phyloP scores from a whole-genome alignment of 805 yeast genomes.

The Pichia eremophila region DNA sequence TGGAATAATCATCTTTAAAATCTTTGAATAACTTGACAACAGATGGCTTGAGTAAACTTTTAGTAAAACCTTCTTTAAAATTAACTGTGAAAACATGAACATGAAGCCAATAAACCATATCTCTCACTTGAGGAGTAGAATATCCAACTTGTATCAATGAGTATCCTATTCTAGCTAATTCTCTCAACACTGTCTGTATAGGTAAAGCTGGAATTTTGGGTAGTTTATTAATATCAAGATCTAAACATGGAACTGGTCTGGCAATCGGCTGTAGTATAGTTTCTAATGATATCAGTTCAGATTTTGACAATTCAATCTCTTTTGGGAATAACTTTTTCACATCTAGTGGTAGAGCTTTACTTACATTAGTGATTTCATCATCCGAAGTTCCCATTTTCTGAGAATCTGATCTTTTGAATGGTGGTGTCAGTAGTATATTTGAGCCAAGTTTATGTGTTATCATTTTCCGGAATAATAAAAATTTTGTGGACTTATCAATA shows the following conservation, averaged over 20 bases:
- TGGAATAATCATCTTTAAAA: conserved; percentile 21
- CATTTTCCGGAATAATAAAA: conserved; percentile 14
- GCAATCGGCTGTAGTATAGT: conserved; percentile 2
- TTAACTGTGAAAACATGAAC: conserved; percentile 13
- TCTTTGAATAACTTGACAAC: conserved; percentile 14
- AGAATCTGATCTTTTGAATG: background rate
- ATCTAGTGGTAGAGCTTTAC: background rate
- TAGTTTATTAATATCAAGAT: conserved; percentile 1
- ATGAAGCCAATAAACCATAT: conserved; percentile 18
- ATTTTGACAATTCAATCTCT: background rate
- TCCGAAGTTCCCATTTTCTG: background rate
- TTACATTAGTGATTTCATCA: background rate
- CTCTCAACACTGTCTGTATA: background rate
- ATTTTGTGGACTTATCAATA: conserved; percentile 15
- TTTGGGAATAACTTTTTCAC: background rate
- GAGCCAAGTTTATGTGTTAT: conserved; percentile 6
- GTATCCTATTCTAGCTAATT: conserved; percentile 1
- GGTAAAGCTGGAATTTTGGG: conserved; percentile 7
- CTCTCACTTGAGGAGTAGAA: conserved; percentile 4
- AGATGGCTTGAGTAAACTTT: conserved; percentile 10
- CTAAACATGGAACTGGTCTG: conserved; percentile 1
- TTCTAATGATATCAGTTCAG: background rate
- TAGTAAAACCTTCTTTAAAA: conserved; percentile 18
- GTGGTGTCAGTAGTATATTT: conserved; percentile 1
- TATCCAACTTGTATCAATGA: background rate